Evolutionary conservation across 2,329 filamentous ascomycete genomes (phyloP).

Genomic region (Epichloe typhina): DNA sequence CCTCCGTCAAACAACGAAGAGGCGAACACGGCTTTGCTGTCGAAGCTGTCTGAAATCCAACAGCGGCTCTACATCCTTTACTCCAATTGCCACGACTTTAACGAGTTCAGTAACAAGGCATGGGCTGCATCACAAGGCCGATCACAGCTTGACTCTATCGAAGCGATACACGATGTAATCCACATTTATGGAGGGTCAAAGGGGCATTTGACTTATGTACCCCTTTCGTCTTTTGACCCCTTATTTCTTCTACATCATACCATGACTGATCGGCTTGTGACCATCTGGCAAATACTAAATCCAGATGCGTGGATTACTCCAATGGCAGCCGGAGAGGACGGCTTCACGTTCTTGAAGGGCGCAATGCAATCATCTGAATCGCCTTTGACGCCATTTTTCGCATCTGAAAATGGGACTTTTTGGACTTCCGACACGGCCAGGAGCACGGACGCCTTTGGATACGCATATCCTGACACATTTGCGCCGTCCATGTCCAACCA

Average conservation of each 20-base stretch:
- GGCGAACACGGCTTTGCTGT: constrained; percentile 31
- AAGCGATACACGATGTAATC: constrained; percentile 50
- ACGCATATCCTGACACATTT: constrained; percentile 56
- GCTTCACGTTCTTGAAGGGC: constrained; percentile 45
- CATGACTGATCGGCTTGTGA: constrained; percentile 62
- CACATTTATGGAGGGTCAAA: constrained; percentile 45
- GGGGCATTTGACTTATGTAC: constrained; percentile 58
- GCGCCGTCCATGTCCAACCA: constrained; percentile 11
- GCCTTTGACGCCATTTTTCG: constrained; percentile 54
- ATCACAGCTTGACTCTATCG: constrained; percentile 47
- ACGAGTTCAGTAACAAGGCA: constrained; percentile 55
- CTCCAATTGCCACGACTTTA: constrained; percentile 54
- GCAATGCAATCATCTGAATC: constrained; percentile 41
- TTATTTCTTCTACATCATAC: constrained; percentile 66
- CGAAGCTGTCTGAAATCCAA: constrained; percentile 40
- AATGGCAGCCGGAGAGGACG: constrained; percentile 38
- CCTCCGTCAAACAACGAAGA: constrained; percentile 44
- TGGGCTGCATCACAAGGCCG: constrained; percentile 37
- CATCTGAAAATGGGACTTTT: constrained; percentile 44
- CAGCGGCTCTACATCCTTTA: constrained; percentile 55
- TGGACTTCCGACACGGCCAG: constrained; percentile 55
- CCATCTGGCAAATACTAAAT: constrained; percentile 66
- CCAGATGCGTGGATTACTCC: constrained; percentile 53
- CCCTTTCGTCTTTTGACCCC: constrained; percentile 67
- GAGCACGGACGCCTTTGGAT: constrained; percentile 50